Evolutionary conservation across 73 alveolate genomes (phyloP).

Genomic region (Stentor roeselii): DNA sequence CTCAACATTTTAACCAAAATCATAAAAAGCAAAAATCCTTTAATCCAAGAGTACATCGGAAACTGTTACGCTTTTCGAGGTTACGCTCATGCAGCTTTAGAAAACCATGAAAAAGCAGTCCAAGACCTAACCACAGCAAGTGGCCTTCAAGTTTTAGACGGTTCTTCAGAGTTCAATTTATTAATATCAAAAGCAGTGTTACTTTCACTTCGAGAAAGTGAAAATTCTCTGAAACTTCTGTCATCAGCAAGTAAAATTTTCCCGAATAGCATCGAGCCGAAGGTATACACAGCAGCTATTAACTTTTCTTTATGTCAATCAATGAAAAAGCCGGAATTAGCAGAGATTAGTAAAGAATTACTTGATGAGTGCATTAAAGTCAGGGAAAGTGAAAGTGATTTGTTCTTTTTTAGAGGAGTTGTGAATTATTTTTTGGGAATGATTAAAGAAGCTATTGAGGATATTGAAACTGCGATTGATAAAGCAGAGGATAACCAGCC

Average conservation of each 20-base stretch:
- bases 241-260: neutral
- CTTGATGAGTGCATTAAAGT: neutral
- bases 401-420: conserved; percentile 55
- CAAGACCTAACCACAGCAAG: neutral
- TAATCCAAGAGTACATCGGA: neutral
- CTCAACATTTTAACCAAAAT: neutral
- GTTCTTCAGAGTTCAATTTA: conserved; percentile 2
- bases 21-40: neutral
- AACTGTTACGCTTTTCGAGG: conserved; percentile 44
- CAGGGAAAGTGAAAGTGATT: conserved; percentile 15
- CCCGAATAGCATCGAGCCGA: conserved; percentile 6
- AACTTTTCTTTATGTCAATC: neutral
- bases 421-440: conserved; percentile 39
- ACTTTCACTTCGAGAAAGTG: neutral
- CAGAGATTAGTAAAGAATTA: neutral
- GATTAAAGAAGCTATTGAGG: conserved; percentile 49
- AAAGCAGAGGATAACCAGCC: conserved; percentile 61
- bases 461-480: conserved; percentile 54
- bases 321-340: neutral
- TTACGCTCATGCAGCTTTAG: conserved; percentile 50
- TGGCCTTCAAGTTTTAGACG: neutral
- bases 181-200: neutral
- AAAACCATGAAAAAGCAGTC: conserved; percentile 54
- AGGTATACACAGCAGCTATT: neutral
- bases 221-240: neutral